Evolutionary conservation across 345 rosid species (phyloP).

Genomic region (Pistacia atlantica): DNA sequence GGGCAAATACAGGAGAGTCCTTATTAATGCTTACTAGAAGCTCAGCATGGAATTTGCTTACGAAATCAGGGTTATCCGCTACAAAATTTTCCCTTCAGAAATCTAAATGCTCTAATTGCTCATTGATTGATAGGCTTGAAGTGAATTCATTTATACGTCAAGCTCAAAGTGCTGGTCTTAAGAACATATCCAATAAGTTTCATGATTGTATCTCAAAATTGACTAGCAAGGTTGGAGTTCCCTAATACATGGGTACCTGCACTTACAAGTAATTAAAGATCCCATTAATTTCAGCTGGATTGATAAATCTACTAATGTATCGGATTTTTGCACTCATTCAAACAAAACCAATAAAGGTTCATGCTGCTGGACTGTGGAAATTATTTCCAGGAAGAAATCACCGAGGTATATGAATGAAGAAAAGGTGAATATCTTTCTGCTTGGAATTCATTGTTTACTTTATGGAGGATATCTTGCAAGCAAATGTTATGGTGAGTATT

Average conservation of each 20-base stretch:
- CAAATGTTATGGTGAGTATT: too few relatives aligned
- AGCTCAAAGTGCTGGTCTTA: too few relatives aligned
- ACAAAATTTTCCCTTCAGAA: constrained; percentile 20
- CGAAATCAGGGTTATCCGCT: constrained; percentile 10
- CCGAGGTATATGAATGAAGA: constrained; percentile 22
- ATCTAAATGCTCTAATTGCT: constrained; percentile 30
- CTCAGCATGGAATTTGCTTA: constrained; percentile 32
- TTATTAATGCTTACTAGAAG: constrained; percentile 45
- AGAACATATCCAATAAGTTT: constrained; percentile 18
- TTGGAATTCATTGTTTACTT: constrained; percentile 32
- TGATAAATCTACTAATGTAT: too few relatives aligned
- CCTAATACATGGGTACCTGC: constrained; percentile 40
- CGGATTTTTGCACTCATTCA: constrained; percentile 4
- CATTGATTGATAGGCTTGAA: too few relatives aligned
- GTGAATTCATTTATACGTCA: too few relatives aligned
- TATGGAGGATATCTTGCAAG: too few relatives aligned
- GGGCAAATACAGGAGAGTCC: constrained; percentile 71
- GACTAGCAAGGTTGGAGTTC: constrained; percentile 49
- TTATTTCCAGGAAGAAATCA: constrained; percentile 16
- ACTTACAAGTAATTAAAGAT: constrained; percentile 30
- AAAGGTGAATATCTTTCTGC: constrained; percentile 35
- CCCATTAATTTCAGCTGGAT: too few relatives aligned
- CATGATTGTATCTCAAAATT: constrained; percentile 42
- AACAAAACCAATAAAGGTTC: constrained; percentile 11
- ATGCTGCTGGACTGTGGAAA: not conserved